phyloP scores from a whole-genome alignment of 805 yeast species.

The Sugiyamaella valdiviana region DNA sequence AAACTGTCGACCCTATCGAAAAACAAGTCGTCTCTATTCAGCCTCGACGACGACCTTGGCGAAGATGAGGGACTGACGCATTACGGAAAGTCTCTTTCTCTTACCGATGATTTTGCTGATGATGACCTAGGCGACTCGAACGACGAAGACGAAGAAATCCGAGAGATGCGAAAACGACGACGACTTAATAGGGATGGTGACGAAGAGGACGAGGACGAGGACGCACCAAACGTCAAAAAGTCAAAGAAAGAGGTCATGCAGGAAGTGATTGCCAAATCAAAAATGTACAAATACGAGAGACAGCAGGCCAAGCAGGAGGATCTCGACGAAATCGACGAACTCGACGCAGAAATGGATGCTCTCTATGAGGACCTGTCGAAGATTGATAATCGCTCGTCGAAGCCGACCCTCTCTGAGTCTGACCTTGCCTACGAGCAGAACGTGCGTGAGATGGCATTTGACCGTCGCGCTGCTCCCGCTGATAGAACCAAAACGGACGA shows the following conservation, averaged over 20 bases:
- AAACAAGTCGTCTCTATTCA: constrained; percentile 52
- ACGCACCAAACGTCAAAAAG: constrained; percentile 33
- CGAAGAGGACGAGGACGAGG: constrained; percentile 35
- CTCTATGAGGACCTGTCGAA: constrained; percentile 27
- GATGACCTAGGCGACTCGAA: constrained; percentile 38
- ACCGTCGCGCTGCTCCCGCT: constrained; percentile 36
- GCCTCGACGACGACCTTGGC: constrained; percentile 61
- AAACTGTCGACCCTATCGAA: constrained; percentile 29
- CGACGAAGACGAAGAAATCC: constrained; percentile 23
- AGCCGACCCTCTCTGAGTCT: constrained; percentile 8
- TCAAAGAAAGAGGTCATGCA: constrained; percentile 39
- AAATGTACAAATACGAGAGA: constrained; percentile 36
- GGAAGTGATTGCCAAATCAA: constrained; percentile 40
- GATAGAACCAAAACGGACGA: constrained; percentile 40
- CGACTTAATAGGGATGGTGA: background rate
- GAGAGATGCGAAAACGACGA: constrained; percentile 23
- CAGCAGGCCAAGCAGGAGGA: constrained; percentile 37
- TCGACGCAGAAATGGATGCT: constrained; percentile 33
- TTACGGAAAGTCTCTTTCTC: constrained; percentile 60
- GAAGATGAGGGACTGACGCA: constrained; percentile 59
- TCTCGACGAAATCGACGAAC: constrained; percentile 30
- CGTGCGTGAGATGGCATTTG: constrained; percentile 37
- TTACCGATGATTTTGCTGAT: constrained; percentile 50
- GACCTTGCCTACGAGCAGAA: constrained; percentile 32
- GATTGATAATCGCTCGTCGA: constrained; percentile 8